Base-by-base conservation (phyloP, 768 basidiomycete genomes). In the Cyathus striatus region DNA sequence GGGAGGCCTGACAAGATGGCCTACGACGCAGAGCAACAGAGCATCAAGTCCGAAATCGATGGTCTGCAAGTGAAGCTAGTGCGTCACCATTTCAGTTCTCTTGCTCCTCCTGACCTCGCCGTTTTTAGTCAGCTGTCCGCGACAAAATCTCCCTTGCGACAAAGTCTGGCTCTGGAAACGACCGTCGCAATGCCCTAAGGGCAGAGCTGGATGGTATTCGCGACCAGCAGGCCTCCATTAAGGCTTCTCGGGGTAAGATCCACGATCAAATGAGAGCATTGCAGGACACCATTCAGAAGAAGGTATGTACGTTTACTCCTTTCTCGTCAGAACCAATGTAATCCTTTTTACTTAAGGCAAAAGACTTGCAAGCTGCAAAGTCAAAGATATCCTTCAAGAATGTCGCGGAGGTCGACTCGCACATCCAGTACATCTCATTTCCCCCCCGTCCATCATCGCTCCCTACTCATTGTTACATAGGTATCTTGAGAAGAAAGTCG, bases 11-110 rank as follows among this genome's bases (percentile, higher is more conserved):
- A 96, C 76, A 92, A 91, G 65, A 75, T 74, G 38, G 68, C 64
- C n/a, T 86, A 86, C 60, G 89, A 96, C 41, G 75, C 72, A 6
- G 92, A 97, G 66, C 90, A 94, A 65, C 82, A 86, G 41, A 79
- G 64, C 55, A 68, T 94, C 50, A 91, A 86, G 64, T 65, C 73
- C 20, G 86, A 93, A 56, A 94, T 97, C 54, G 93, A 94, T 46
- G 72, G 66, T 37, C 63, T 92, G 38, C 90, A 96, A 63, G 64
- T 63, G 17, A 86, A 90, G 62, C 65, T 93, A 47, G 95, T 91
- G 54, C 58, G 90, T 77, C 38, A 23, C 23, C 37, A 32, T 33
- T n/a, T n/a, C n/a, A 6, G 27, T 36, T 25, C 48, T 43, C 40
- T 30, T 43, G 44, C 30, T 36, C 17, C 42, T 38, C 32, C 21